These are phyloP conservation scores for Pharnaceum exiguum DNA, from an alignment of 148 eudicot species.

Conservation along the genomic window DNA sequence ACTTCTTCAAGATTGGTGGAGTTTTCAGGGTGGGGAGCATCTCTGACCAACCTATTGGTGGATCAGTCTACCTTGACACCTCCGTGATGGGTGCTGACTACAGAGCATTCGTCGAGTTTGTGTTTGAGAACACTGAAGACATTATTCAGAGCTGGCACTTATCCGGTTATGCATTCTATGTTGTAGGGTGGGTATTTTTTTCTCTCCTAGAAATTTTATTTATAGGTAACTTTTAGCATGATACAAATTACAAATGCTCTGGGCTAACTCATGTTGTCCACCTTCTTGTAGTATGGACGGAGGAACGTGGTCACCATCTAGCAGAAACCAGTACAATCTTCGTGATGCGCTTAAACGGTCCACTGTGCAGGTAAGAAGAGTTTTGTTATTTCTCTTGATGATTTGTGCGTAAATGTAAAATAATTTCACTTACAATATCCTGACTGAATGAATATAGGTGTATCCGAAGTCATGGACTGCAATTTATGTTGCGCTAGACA, in stretches of 20 bases:
- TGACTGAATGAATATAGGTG: constrained; percentile 41
- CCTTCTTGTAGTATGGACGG: constrained; percentile 85
- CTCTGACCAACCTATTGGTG: constrained; percentile 51
- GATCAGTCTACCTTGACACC: constrained; percentile 65
- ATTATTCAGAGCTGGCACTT: constrained; percentile 82
- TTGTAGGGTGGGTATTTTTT: constrained; percentile 72
- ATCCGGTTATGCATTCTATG: constrained; percentile 81
- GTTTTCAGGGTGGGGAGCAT: constrained; percentile 77
- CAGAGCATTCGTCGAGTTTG: constrained; percentile 70
- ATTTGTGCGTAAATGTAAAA: neutral
- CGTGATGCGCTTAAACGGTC: constrained; percentile 75
- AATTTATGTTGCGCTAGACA: constrained; percentile 72
- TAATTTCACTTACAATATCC: neutral
- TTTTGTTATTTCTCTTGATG: too few relatives aligned
- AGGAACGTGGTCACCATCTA: constrained; percentile 66
- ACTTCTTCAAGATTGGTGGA: constrained; percentile 81
- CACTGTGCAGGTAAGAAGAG: constrained; percentile 62
- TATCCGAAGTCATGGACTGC: constrained; percentile 94
- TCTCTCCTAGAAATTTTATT: too few relatives aligned
- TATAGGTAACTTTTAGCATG: neutral
- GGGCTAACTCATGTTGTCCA: neutral
- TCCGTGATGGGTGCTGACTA: constrained; percentile 69
- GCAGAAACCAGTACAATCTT: constrained; percentile 76
- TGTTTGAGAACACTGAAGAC: constrained; percentile 71
- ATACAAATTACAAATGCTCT: neutral